phyloP scores from a whole-genome alignment of 2,329 filamentous ascomycete species.

The Penicillium sp. region DNA sequence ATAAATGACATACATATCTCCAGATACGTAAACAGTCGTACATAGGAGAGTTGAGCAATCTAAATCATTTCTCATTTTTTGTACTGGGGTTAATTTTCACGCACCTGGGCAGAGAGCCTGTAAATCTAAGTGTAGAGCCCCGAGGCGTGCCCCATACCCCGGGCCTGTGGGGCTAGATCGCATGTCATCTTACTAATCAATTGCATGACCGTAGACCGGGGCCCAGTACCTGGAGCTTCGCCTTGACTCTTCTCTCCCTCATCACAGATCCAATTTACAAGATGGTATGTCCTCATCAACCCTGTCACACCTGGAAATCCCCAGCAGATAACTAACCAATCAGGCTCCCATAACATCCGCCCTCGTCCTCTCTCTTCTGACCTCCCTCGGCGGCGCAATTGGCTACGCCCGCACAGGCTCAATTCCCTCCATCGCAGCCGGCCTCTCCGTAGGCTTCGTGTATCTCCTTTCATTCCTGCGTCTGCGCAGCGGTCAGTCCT shows the following conservation, averaged over 20 bases:
- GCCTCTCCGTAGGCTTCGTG: conserved; percentile 75
- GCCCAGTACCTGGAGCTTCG: background rate
- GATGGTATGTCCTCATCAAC: conserved; percentile 20
- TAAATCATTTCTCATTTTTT: background rate
- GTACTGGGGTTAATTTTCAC: too few relatives aligned
- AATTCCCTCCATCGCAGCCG: conserved; percentile 81
- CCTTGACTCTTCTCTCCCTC: background rate
- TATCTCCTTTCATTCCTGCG: conserved; percentile 82
- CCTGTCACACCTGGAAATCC: background rate
- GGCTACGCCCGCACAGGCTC: conserved; percentile 86
- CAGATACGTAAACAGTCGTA: background rate
- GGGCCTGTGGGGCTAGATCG: background rate
- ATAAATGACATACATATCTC: background rate
- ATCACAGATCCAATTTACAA: conserved; percentile 3
- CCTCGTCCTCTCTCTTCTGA: conserved; percentile 76
- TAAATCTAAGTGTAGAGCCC: too few relatives aligned
- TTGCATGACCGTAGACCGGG: conserved; percentile 5
- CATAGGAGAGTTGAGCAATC: background rate
- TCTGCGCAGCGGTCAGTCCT: conserved; percentile 72
- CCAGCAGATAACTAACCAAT: conserved; percentile 1
- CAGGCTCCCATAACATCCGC: conserved; percentile 58
- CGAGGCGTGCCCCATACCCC: background rate
- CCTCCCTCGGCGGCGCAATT: conserved; percentile 81
- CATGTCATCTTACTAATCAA: conserved; percentile 7
- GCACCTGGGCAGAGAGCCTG: too few relatives aligned